Evolutionary conservation across 805 yeast species (phyloP).

Genomic region (Yarrowia alimentaria): DNA sequence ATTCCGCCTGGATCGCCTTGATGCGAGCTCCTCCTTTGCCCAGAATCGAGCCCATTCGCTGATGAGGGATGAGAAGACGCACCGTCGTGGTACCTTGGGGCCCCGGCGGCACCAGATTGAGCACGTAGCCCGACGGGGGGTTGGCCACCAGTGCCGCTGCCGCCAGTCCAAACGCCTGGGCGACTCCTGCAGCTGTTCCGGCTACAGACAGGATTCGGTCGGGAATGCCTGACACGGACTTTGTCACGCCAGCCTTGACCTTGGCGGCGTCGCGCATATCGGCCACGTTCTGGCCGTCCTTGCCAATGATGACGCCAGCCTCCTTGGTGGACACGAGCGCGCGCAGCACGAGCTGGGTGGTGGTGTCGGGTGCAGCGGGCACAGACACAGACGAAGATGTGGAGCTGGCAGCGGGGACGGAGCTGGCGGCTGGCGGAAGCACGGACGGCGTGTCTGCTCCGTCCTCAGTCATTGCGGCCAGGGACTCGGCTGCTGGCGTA

Average conservation of each 20-base stretch:
- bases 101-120: constrained; percentile 52
- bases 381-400: no score
- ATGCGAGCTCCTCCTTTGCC: constrained; percentile 81
- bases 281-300: constrained; percentile 75
- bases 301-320: constrained; percentile 88
- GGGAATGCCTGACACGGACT: constrained; percentile 72
- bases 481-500: no score
- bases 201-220: constrained; percentile 79
- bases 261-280: constrained; percentile 68
- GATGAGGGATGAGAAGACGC: constrained; percentile 74
- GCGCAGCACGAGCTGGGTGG: constrained; percentile 38
- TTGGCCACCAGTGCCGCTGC: constrained; percentile 61
- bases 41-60: constrained; percentile 84
- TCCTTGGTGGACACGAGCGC: constrained; percentile 78
- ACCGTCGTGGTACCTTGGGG: constrained; percentile 55
- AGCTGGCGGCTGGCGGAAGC: no score
- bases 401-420: no score
- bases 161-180: constrained; percentile 67
- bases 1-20: constrained; percentile 69
- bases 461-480: no score
- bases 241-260: constrained; percentile 85
- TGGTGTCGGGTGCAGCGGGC: constrained; percentile 1
- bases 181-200: constrained; percentile 67
- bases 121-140: constrained; percentile 48
- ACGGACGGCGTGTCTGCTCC: no score